These are phyloP conservation scores for Pulicaria dysenterica DNA, from an alignment of 129 eudicot genomes.

Conservation along the genomic window DNA sequence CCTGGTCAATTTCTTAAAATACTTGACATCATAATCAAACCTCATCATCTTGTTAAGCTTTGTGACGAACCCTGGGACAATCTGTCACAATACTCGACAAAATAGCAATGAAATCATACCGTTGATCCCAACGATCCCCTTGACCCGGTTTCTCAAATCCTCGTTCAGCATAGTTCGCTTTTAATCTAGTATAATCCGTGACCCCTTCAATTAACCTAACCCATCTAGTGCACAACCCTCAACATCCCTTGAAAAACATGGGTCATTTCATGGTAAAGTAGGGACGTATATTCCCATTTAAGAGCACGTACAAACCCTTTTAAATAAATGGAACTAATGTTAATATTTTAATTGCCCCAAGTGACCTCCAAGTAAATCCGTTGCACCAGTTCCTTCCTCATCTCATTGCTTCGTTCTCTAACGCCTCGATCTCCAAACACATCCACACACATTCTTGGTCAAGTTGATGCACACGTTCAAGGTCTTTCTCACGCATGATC, in stretches of 20 bases:
- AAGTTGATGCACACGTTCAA: no score
- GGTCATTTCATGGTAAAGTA: constrained; percentile 45
- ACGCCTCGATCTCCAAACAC: no score
- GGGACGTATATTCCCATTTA: constrained; percentile 19
- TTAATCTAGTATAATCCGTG: constrained; percentile 17
- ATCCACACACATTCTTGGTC: no score
- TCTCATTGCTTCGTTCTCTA: no score
- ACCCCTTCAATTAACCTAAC: constrained; percentile 22
- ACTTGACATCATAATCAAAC: background rate
- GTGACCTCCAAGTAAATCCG: no score
- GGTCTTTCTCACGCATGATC: no score
- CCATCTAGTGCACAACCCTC: background rate
- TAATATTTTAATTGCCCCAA: constrained; percentile 19
- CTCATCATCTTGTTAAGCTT: constrained; percentile 26
- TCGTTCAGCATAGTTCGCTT: background rate
- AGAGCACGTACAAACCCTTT: background rate
- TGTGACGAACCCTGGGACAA: constrained; percentile 12
- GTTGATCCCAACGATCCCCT: constrained; percentile 34
- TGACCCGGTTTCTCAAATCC: constrained; percentile 18
- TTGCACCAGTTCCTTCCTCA: no score
- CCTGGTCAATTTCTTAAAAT: constrained; percentile 3
- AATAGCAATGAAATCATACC: constrained; percentile 17
- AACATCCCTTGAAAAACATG: constrained; percentile 45
- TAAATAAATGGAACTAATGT: constrained; percentile 14
- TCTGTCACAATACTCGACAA: constrained; percentile 25